A percentile compares a stretch with the other conserved stretches of the same genome.
These are phyloP conservation scores for Exophiala lecanii-corni DNA, from an alignment of 2,329 filamentous ascomycete species.

Conservation along the genomic window DNA sequence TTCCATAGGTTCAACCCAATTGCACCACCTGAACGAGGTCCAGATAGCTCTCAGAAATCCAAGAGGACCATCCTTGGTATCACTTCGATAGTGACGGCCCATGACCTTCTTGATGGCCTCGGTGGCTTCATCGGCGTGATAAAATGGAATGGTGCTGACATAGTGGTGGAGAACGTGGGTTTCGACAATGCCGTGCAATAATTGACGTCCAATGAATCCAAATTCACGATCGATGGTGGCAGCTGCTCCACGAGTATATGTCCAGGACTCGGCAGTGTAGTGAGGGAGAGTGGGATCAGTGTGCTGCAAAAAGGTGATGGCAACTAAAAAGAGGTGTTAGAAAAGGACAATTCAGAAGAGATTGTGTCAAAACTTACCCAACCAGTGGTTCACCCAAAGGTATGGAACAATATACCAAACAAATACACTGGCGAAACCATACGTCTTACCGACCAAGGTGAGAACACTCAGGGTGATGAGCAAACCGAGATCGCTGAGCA, in stretches of 20 bases:
- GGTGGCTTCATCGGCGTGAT: slow-evolving; percentile 88
- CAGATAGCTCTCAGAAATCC: slow-evolving; percentile 85
- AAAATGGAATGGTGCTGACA: slow-evolving; percentile 92
- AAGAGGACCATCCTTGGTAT: slow-evolving; percentile 67
- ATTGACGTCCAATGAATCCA: slow-evolving; percentile 84
- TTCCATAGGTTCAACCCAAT: slow-evolving; percentile 93
- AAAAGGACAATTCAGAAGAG: slow-evolving; percentile 4
- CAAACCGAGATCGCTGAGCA: slow-evolving; percentile 80
- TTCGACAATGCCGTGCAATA: slow-evolving; percentile 95
- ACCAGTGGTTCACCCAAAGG: slow-evolving; percentile 98
- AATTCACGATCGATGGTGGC: slow-evolving; percentile 97
- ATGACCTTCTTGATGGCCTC: slow-evolving; percentile 94
- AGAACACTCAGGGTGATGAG: slow-evolving; percentile 59
- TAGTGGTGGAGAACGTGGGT: slow-evolving; percentile 98
- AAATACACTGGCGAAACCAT: slow-evolving; percentile 77
- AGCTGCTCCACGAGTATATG: slow-evolving; percentile 85
- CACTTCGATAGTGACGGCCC: slow-evolving; percentile 88
- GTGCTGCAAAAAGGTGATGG: slow-evolving; percentile 96
- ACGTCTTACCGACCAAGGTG: slow-evolving; percentile 66
- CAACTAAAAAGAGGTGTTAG: slow-evolving; percentile 55
- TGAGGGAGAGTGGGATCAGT: slow-evolving; percentile 91
- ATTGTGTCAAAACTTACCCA: slow-evolving; percentile 61
- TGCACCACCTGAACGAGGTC: slow-evolving; percentile 77
- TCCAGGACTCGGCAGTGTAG: slow-evolving; percentile 83
- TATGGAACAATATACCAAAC: slow-evolving; percentile 97